phyloP scores from a whole-genome alignment of 306 rosid species.

The Elaeagnus macrophylla region DNA sequence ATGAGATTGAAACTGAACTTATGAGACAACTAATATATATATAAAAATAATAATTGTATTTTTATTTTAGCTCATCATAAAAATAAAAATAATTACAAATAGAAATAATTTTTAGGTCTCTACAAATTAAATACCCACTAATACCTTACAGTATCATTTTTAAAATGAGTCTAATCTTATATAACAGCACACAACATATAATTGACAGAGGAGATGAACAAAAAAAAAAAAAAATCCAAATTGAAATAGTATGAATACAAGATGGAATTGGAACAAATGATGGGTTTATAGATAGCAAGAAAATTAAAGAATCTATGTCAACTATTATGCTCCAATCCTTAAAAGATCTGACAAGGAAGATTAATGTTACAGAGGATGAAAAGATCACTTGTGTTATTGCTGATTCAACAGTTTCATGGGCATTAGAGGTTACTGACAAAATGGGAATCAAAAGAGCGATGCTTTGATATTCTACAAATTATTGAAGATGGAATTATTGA shows the following conservation, averaged over 20 bases:
- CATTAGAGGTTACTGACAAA: constrained; percentile 13
- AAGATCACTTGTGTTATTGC: constrained; percentile 15
- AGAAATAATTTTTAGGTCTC: too few relatives aligned
- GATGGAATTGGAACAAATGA: constrained; percentile 14
- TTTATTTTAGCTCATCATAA: too few relatives aligned
- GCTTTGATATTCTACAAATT: constrained; percentile 19
- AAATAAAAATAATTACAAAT: too few relatives aligned
- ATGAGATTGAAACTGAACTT: too few relatives aligned
- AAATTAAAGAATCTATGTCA: constrained; percentile 4
- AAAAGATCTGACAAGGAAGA: constrained; percentile 6
- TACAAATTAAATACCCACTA: too few relatives aligned
- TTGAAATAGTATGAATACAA: constrained; percentile 11
- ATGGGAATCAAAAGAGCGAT: constrained; percentile 12
- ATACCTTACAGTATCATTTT: too few relatives aligned
- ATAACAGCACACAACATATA: too few relatives aligned
- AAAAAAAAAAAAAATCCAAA: too few relatives aligned
- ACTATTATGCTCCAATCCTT: constrained; percentile 12
- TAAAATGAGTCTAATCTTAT: too few relatives aligned
- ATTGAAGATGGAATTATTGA: constrained; percentile 17
- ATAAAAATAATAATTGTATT: too few relatives aligned
- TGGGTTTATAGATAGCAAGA: not conserved
- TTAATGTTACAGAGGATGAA: constrained; percentile 5
- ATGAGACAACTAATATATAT: too few relatives aligned
- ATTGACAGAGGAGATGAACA: not conserved
- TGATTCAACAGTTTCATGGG: constrained; percentile 15